Conservation (phyloP, 2,329 filamentous ascomycete species). For the Phyllosticta citrichinensis region DNA sequence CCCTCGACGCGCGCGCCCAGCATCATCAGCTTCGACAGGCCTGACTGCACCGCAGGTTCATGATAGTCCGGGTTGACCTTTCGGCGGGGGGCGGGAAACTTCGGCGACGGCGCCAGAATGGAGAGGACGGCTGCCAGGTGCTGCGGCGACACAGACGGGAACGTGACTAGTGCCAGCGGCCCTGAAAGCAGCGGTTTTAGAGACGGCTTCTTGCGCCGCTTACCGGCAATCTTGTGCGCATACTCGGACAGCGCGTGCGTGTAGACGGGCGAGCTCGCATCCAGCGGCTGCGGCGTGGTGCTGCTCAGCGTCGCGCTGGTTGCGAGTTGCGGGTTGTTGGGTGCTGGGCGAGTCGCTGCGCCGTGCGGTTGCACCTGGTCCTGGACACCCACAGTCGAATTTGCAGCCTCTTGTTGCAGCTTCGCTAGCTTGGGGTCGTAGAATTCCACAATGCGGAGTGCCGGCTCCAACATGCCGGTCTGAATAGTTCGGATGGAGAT, state of each 20-base stretch:
- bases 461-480: constrained; percentile 79
- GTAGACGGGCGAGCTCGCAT: constrained; percentile 19
- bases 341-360: not conserved
- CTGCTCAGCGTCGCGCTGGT: constrained; percentile 25
- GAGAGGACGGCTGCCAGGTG: constrained; percentile 74
- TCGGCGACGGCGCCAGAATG: constrained; percentile 61
- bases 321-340: constrained; percentile 14
- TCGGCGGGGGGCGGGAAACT: constrained; percentile 69
- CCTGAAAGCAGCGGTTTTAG: constrained; percentile 72
- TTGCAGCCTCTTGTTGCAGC: constrained; percentile 12
- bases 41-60: constrained; percentile 67
- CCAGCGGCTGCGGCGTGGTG: constrained; percentile 16
- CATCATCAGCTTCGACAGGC: constrained; percentile 76
- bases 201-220: constrained; percentile 45
- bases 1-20: constrained; percentile 82
- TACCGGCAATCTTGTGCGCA: constrained; percentile 42
- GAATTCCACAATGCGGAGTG: constrained; percentile 78
- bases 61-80: constrained; percentile 71
- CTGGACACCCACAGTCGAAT: not conserved
- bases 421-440: constrained; percentile 37
- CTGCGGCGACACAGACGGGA: constrained; percentile 73
- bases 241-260: constrained; percentile 50
- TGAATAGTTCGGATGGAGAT: constrained; percentile 77
- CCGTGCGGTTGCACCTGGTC: not conserved
- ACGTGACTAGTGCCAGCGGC: constrained; percentile 67